Conservation (phyloP, 306 rosid genomes). For the Glycyrrhiza uralensis region DNA sequence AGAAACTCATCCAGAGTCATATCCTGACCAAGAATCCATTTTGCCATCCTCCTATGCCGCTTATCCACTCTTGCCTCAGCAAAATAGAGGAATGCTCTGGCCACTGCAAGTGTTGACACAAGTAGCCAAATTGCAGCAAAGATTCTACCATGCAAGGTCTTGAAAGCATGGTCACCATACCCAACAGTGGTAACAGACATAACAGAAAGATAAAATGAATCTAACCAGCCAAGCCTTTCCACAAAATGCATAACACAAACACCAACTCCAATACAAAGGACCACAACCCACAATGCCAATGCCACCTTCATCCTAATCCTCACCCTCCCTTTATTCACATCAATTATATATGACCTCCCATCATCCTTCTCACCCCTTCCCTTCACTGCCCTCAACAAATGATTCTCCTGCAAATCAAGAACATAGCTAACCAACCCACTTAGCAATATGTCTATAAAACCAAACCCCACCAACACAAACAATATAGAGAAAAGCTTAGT, state of each 20-base stretch:
- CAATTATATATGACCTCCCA: slow-evolving; percentile 62
- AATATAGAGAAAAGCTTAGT: slow-evolving; percentile 77
- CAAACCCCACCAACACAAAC: slow-evolving; percentile 92
- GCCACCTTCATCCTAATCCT: slow-evolving; percentile 97
- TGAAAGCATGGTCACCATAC: slow-evolving; percentile 81
- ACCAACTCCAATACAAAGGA: slow-evolving; percentile 86
- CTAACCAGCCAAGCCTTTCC: slow-evolving; percentile 84
- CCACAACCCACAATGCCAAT: slow-evolving; percentile 85
- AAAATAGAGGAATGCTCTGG: slow-evolving; percentile 84
- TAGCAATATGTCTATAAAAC: slow-evolving; percentile 81
- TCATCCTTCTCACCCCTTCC: slow-evolving; percentile 50
- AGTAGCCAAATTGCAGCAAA: slow-evolving; percentile 96
- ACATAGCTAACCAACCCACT: slow-evolving; percentile 91
- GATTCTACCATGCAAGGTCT: slow-evolving; percentile 69
- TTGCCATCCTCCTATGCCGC: slow-evolving; percentile 88
- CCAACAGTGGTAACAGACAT: slow-evolving; percentile 98
- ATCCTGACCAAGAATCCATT: slow-evolving; percentile 97
- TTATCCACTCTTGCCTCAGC: slow-evolving; percentile 98
- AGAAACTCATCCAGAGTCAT: slow-evolving; percentile 91
- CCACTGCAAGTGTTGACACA: slow-evolving; percentile 88
- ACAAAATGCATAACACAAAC: slow-evolving; percentile 77
- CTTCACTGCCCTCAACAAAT: slow-evolving; percentile 59
- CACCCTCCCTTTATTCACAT: slow-evolving; percentile 97
- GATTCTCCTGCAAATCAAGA: slow-evolving; percentile 89
- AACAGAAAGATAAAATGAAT: slow-evolving; percentile 90